Conservation (phyloP, 108 stramenopile species). For the Cylindrotheca closterium region DNA sequence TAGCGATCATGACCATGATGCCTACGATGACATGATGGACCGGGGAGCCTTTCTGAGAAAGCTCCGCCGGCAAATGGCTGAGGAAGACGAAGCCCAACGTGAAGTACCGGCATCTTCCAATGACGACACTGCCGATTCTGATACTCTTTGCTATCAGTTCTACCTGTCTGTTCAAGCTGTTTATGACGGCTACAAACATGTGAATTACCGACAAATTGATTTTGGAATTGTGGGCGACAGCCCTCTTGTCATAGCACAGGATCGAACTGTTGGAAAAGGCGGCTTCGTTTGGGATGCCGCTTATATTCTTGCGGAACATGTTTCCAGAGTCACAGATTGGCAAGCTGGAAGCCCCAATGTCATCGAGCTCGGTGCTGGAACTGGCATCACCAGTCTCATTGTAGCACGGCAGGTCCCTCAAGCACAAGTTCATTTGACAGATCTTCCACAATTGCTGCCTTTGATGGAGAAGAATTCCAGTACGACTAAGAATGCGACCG, state of each 20-base stretch:
- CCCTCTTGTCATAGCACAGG: constrained; percentile 64
- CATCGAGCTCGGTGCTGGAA: constrained; percentile 83
- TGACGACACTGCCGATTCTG: constrained; percentile 1
- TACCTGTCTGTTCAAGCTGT: constrained; percentile 63
- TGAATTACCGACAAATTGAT: constrained; percentile 66
- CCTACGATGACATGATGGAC: constrained; percentile 37
- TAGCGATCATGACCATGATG: constrained; percentile 26
- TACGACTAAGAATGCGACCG: constrained; percentile 27
- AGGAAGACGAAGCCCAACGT: constrained; percentile 46
- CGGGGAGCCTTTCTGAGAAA: constrained; percentile 39
- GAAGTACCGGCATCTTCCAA: constrained; percentile 2
- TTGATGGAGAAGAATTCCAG: constrained; percentile 54
- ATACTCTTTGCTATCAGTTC: constrained; percentile 44
- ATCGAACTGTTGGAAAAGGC: constrained; percentile 72
- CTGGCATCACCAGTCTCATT: constrained; percentile 70
- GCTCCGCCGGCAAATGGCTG: constrained; percentile 34
- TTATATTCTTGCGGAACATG: constrained; percentile 70
- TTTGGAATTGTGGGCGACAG: constrained; percentile 34
- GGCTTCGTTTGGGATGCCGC: constrained; percentile 85
- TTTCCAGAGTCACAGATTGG: constrained; percentile 46
- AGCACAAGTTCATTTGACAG: constrained; percentile 60
- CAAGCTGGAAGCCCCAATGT: constrained; percentile 15
- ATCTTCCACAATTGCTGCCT: constrained; percentile 60
- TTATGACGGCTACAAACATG: constrained; percentile 84
- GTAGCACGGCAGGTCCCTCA: constrained; percentile 43